Conservation (phyloP, 2,329 filamentous ascomycete genomes). For the Talaromyces islandicus region DNA sequence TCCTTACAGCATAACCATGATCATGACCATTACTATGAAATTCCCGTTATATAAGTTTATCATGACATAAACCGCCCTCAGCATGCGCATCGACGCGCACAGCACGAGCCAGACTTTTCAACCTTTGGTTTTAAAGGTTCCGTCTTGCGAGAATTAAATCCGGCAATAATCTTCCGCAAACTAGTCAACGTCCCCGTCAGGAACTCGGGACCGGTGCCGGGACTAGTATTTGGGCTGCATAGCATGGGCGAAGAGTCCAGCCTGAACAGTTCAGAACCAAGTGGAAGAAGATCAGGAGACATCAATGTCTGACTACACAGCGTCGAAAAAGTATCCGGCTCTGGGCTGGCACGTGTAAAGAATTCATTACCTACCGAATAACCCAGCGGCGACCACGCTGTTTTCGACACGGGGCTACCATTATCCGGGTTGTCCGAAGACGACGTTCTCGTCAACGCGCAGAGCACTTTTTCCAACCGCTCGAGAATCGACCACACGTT, state of each 20-base stretch:
- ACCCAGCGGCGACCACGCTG: conserved; percentile 12
- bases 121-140: neutral
- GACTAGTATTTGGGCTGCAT: conserved; percentile 17
- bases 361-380: neutral
- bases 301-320: neutral
- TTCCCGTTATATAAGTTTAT: too few relatives aligned
- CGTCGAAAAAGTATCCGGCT: neutral
- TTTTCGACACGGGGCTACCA: conserved; percentile 4
- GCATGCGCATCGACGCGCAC: conserved; percentile 1
- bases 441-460: conserved; percentile 27
- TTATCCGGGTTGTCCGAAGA: conserved; percentile 19
- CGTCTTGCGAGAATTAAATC: conserved; percentile 20
- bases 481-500: conserved; percentile 35
- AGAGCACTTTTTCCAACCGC: conserved; percentile 39
- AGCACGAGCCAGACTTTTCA: conserved; percentile 8
- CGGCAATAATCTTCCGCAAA: conserved; percentile 39
- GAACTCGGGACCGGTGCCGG: conserved; percentile 32
- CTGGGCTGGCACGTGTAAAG: neutral
- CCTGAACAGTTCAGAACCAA: neutral
- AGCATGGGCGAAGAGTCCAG: conserved; percentile 2
- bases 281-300: neutral
- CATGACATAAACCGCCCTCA: neutral
- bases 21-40: too few relatives aligned
- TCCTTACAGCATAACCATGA: too few relatives aligned
- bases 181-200: conserved; percentile 41